Evolutionary conservation across 2,329 filamentous ascomycete species (phyloP), one percentile per base, ranked within the genome.

Genomic region (Nectriaceae sp.): DNA sequence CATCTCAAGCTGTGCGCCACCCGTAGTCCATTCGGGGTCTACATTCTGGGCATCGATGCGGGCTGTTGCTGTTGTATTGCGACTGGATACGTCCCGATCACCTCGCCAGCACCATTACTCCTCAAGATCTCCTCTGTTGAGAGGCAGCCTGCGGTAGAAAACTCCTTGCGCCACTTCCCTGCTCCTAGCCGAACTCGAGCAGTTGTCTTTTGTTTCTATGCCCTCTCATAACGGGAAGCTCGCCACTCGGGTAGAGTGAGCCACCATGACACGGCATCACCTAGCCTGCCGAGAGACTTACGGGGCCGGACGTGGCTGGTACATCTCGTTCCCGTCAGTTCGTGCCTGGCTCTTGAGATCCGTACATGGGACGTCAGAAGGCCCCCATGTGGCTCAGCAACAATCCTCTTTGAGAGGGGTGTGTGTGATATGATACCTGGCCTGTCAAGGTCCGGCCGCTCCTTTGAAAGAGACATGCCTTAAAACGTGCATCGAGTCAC

Each of bases 401-500:
- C 22, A 13, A 43, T 21, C 39, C 38, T 39, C 22, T 42, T 20
- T 36, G 40, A 35, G 37, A 43, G 44, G 40, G 46, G 35, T 29
- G 37, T 33, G 24, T 56, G 49, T 47, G 20, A 57, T 44, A 46
- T 52, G 44, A 47, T 19, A 40, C 52, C 50, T 52, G 49, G 47
- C 47, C 52, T 44, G 51, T 56, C 53, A 47, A 54, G 46, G 52
- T 57, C 50, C 52, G 53, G 49, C 59, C 13, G 8, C 19, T 39
- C 19, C 19, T 21, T n/a, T 39, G 10, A 21, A 20, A 57, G 42
- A 51, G 55, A 50, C 46, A 46, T 53, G 58, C 58, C 40, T 60
- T 54, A 61, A 56, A 53, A 60, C 60, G 52, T 44, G 53, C 49
- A 57, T 51, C 55, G 53, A 53, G 46, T 59, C 47, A 50, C 53